A percentile compares a stretch with the other conserved stretches of the same genome.
These are phyloP conservation scores for Narthecium ossifragum DNA, from an alignment of 106 monocot genomes.

Conservation along the genomic window DNA sequence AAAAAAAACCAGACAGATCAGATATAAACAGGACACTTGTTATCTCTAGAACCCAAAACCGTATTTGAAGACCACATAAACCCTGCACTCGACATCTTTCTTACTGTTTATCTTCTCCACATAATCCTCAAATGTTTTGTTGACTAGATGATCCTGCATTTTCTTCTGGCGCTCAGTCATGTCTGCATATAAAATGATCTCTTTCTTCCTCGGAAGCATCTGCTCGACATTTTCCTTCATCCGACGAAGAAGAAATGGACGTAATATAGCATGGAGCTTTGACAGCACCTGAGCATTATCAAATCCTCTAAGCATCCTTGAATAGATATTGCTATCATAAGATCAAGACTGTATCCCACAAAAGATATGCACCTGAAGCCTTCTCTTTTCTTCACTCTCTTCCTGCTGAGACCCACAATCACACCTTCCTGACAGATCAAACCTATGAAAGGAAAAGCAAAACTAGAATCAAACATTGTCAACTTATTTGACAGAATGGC, in stretches of 20 bases:
- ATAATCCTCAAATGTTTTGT: slow-evolving; percentile 72
- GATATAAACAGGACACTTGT: too few relatives aligned
- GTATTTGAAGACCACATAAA: neutral
- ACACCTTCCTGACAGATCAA: slow-evolving; percentile 69
- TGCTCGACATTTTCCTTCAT: slow-evolving; percentile 96
- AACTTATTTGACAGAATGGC: too few relatives aligned
- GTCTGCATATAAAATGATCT: slow-evolving; percentile 93
- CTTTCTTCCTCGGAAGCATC: slow-evolving; percentile 90
- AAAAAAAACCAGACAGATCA: too few relatives aligned
- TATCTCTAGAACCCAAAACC: too few relatives aligned
- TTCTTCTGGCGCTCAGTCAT: slow-evolving; percentile 86
- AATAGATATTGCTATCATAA: too few relatives aligned
- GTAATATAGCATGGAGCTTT: slow-evolving; percentile 85
- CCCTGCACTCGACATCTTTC: slow-evolving; percentile 1
- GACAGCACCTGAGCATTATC: slow-evolving; percentile 53
- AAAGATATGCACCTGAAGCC: slow-evolving; percentile 45
- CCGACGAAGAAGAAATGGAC: slow-evolving; percentile 88
- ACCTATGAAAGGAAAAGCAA: slow-evolving; percentile 25
- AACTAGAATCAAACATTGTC: too few relatives aligned
- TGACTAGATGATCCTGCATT: slow-evolving; percentile 67
- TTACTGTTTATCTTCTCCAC: slow-evolving; percentile 30
- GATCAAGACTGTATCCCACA: too few relatives aligned
- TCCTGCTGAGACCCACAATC: slow-evolving; percentile 36
- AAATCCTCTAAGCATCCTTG: neutral
- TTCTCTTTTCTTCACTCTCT: slow-evolving; percentile 67